These are phyloP conservation scores for Leptomonas seymouri DNA, from an alignment of 208 protist species.

Conservation along the genomic window DNA sequence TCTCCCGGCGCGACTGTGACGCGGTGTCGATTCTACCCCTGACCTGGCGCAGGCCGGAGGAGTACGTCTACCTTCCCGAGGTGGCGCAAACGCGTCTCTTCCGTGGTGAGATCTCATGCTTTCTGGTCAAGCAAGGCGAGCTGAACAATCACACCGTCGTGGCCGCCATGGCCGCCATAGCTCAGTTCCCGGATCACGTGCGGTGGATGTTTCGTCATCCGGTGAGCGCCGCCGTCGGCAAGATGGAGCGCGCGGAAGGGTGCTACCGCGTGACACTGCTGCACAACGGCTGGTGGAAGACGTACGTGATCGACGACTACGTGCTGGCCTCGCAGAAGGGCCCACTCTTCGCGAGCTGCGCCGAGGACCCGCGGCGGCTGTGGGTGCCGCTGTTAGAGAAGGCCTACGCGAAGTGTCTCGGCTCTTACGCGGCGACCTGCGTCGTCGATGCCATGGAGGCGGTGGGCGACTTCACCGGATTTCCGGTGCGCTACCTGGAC, in stretches of 20 bases:
- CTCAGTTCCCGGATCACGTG: slow-evolving; percentile 50
- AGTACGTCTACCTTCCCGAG: slow-evolving; percentile 47
- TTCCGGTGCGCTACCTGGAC: slow-evolving; percentile 45
- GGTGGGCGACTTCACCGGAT: slow-evolving; percentile 66
- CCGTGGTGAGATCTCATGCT: slow-evolving; percentile 48
- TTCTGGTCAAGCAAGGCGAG: slow-evolving; percentile 62
- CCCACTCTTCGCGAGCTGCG: slow-evolving; percentile 51
- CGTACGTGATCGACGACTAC: slow-evolving; percentile 77
- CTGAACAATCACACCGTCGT: slow-evolving; percentile 72
- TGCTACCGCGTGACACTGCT: slow-evolving; percentile 73
- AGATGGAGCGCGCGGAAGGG: slow-evolving; percentile 51
- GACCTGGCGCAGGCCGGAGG: slow-evolving; percentile 51
- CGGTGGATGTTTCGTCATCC: slow-evolving; percentile 69
- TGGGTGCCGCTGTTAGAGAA: slow-evolving; percentile 89
- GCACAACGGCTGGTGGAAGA: slow-evolving; percentile 83
- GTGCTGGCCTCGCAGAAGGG: slow-evolving; percentile 50
- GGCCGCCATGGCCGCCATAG: slow-evolving; percentile 64
- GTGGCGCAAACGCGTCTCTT: slow-evolving; percentile 50
- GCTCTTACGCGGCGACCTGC: slow-evolving; percentile 78
- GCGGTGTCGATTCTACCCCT: slow-evolving; percentile 31
- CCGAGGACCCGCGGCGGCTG: slow-evolving; percentile 66
- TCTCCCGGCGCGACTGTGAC: slow-evolving; percentile 37
- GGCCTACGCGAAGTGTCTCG: slow-evolving; percentile 87
- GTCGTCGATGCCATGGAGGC: slow-evolving; percentile 60
- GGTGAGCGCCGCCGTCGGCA: slow-evolving; percentile 30